Evolutionary conservation across 768 basidiomycete genomes (phyloP).

Genomic region (Tephrocybe sp.): DNA sequence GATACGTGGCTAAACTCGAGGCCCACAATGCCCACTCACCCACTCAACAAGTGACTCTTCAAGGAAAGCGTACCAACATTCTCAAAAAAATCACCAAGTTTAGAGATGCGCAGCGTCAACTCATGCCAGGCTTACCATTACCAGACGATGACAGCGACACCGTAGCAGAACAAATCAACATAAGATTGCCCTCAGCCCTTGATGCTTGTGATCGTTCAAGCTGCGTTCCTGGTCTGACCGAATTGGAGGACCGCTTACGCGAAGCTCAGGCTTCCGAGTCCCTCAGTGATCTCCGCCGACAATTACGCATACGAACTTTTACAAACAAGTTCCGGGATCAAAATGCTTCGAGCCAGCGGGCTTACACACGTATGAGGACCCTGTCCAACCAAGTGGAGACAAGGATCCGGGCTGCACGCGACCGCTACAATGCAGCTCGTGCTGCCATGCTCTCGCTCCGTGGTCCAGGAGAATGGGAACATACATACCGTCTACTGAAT

Average conservation of each 20-base stretch:
- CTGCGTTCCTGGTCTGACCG: constrained; percentile 4
- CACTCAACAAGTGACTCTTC: not conserved
- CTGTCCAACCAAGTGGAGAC: constrained; percentile 7
- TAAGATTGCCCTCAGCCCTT: constrained; percentile 18
- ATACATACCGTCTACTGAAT: not conserved
- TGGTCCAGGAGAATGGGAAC: constrained; percentile 9
- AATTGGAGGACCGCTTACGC: constrained; percentile 15
- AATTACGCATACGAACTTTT: constrained; percentile 8
- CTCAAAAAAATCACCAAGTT: constrained; percentile 8
- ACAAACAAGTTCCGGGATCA: constrained; percentile 6
- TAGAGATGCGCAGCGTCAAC: constrained; percentile 7
- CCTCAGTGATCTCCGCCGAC: constrained; percentile 9
- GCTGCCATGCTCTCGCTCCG: constrained; percentile 9
- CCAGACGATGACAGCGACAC: not conserved
- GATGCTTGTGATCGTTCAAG: not conserved
- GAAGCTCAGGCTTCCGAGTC: constrained; percentile 13
- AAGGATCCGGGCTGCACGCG: constrained; percentile 1
- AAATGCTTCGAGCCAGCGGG: constrained; percentile 8
- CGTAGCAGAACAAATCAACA: not conserved
- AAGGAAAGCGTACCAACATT: not conserved
- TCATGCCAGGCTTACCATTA: constrained; percentile 10
- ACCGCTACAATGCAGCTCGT: constrained; percentile 7
- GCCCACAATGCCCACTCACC: too few relatives aligned
- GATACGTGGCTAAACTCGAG: too few relatives aligned
- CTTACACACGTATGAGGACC: constrained; percentile 6